Evolutionary conservation across 306 rosid species (phyloP), one percentile per base, ranked within the genome.

Genomic region (Quercus mongolica): DNA sequence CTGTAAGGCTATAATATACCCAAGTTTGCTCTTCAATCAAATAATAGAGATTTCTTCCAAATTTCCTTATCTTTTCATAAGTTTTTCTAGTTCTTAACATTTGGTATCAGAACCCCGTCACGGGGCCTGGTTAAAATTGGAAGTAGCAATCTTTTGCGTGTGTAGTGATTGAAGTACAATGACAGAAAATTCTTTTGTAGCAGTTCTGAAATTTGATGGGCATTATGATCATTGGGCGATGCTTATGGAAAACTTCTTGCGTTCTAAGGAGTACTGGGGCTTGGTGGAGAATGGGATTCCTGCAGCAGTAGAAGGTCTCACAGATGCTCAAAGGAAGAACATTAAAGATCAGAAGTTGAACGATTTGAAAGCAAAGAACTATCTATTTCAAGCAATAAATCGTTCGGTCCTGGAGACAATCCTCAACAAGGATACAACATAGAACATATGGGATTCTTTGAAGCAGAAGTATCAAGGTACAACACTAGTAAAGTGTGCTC

Each of bases 251-350:
- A 64, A 51, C 12, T 28, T 65, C 15, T 65, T 76, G 33, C 51
- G 1, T 2, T 76, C 20, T 15, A 76, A 65, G 28, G 52, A 76
- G n/a, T 65, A 52, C 4, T 46, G 12, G 33, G 31, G 52, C 5
- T 30, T 76, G 21, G 56, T 76, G 55, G 74, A 76, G 7, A 15
- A 51, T 64, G 74, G 25, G 65, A 67, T 76, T 28, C 64, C 1
- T 76, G 21, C 3, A 52, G 30, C 38, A 76, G 1, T 0, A 49
- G 56, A 64, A 49, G 80, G 74, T 9, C 74, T 65, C 20, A 28
- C 30, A 26, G 52, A 51, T 26, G 54, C 20, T 6, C 2, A 52
- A 4, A 52, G 56, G 10, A 65, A 67, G 52, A 18, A 15, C 28
- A 41, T 65, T 75, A 5, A 75, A 33, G 79, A 75, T 41, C 20